A percentile compares a stretch with the other conserved stretches of the same genome.
Evolutionary conservation across 495 filamentous ascomycete genomes (phyloP).

Genomic region (Pyrenula aspistea): DNA sequence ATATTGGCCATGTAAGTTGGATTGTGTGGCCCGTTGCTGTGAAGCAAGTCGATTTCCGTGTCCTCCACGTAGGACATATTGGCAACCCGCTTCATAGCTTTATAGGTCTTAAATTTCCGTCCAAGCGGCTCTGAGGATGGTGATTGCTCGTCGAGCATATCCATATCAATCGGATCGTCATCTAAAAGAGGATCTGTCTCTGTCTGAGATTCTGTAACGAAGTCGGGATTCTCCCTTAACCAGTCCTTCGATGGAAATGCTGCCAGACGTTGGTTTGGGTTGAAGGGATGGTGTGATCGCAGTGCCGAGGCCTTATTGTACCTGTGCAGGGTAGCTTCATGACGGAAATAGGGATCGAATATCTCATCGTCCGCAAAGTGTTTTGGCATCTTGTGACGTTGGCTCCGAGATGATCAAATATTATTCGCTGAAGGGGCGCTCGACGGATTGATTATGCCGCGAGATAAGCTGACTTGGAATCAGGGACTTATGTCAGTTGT

Average conservation of each 20-base stretch:
- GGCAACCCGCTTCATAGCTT: neutral
- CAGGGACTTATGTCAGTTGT: no score
- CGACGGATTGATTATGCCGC: no score
- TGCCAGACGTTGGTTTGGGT: conserved; percentile 29
- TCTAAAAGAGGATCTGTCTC: conserved; percentile 2
- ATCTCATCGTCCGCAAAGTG: conserved; percentile 7
- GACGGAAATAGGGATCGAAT: conserved; percentile 1
- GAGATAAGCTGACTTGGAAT: no score
- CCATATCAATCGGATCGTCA: neutral
- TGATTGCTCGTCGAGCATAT: neutral
- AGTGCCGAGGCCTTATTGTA: no score
- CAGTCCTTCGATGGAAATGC: conserved; percentile 28
- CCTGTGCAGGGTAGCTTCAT: conserved; percentile 8
- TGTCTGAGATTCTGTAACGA: neutral
- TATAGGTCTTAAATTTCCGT: neutral
- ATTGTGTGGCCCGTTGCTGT: conserved; percentile 25
- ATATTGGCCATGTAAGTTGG: conserved; percentile 24
- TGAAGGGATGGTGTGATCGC: conserved; percentile 9
- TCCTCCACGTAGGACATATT: conserved; percentile 7
- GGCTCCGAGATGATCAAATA: no score
- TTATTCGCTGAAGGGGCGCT: no score
- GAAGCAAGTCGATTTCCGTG: conserved; percentile 15
- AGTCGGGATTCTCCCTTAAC: neutral
- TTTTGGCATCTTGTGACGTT: no score
- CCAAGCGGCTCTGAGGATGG: neutral